Evolutionary conservation across 257 asterid species (phyloP), one percentile per base, ranked within the genome.

Genomic region (Solanum sejunctum): DNA sequence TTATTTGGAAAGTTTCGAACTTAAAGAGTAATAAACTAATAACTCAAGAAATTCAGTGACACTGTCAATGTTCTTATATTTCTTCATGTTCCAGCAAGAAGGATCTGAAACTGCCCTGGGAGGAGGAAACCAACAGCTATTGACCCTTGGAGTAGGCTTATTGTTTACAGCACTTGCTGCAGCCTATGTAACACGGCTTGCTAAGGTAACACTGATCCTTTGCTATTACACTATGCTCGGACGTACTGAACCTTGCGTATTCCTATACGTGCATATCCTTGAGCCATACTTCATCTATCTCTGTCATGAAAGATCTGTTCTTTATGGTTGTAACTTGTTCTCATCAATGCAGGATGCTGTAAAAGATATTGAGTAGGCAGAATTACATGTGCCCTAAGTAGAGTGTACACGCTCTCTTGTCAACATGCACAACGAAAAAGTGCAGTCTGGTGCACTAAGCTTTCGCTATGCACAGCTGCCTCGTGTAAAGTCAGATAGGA

Each of bases 101-200:
- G 99, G 92, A 67, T 86, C 98, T 60, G 95, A 88, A 63, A 17
- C 89, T 21, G 95, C 94, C 81, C 86, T 93, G 41, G 49, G 85
- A 9, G 97, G 97, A 89, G 95, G 98, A 71, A 93, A 87, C 9
- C 92, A 95, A 13, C 81, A 75, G 7, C 91, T 94, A 28, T 72
- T 90, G 90, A 93, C 97, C 8, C 98, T 95, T 10, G 99, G 98
- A 43, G 28, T 93, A 80, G 98, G 98, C 20, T 90, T 96, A 43
- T 88, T 95, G 77, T 94, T 93, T 45, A 96, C 98, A 9, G 98
- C 93, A 21, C 17, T 95, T 5, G 99, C 98, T 60, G 98, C 99
- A 57, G 87, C 98, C 12, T 96, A 95, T 26, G 97, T 96, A 11
- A 90, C 98, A 7, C 91, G 91, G 83, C 92, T 96, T 45, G 99